phyloP scores from a whole-genome alignment of 148 eudicot genomes.

The Rhododendron mucronatum region DNA sequence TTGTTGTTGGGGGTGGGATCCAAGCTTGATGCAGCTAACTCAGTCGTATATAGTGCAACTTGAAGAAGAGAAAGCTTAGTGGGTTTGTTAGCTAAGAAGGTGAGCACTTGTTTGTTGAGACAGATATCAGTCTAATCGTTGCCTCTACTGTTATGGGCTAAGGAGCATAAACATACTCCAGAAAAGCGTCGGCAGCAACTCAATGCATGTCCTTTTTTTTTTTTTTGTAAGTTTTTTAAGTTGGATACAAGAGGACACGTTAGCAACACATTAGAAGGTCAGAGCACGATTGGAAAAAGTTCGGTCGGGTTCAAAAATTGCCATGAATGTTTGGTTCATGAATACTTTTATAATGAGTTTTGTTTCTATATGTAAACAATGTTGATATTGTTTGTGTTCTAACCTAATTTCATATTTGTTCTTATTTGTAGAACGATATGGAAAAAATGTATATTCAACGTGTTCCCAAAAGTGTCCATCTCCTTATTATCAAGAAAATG shows the following conservation, averaged over 20 bases:
- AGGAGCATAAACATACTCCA: background rate
- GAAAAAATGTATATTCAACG: background rate
- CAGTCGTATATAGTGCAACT: background rate
- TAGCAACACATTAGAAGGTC: background rate
- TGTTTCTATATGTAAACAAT: background rate
- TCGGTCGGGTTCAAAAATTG: background rate
- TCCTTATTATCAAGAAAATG: background rate
- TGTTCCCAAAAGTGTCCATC: background rate
- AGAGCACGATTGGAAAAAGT: background rate
- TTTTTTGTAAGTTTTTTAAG: background rate
- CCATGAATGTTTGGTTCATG: background rate
- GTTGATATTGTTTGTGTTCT: background rate
- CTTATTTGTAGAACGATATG: background rate
- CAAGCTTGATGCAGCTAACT: background rate
- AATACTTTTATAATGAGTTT: background rate
- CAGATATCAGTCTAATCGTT: background rate
- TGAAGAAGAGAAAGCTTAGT: background rate
- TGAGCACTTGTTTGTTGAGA: background rate
- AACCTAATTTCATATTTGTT: background rate
- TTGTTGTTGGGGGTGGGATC: background rate
- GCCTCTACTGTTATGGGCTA: background rate
- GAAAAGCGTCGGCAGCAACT: background rate
- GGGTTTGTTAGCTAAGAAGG: background rate
- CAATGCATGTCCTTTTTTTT: background rate
- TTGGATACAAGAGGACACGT: background rate